Conservation (phyloP, 768 basidiomycete genomes). For the Filobasidium floriforme region DNA sequence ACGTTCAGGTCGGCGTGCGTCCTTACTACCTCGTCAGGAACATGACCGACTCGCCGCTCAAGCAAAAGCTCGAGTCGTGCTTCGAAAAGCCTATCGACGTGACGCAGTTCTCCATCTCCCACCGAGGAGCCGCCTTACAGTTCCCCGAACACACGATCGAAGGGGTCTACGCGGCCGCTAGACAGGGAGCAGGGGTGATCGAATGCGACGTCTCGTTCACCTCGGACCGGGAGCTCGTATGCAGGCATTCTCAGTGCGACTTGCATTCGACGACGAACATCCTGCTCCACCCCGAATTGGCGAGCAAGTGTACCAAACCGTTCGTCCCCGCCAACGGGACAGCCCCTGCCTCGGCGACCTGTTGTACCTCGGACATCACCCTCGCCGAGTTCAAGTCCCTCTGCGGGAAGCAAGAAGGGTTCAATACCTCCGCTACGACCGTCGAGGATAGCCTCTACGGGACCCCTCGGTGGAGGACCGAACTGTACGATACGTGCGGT, state of each 20-base stretch:
- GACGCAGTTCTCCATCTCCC: not conserved
- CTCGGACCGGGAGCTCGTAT: slow-evolving; percentile 2
- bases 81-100: not conserved
- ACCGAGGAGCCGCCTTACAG: slow-evolving; percentile 1
- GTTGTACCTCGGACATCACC: slow-evolving; percentile 8
- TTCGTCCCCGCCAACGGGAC: not conserved
- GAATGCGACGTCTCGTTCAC: slow-evolving; percentile 10
- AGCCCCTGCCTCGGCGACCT: not conserved
- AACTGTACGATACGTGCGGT: slow-evolving; percentile 1
- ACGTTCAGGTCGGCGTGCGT: slow-evolving; percentile 1
- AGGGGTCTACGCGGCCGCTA: not conserved
- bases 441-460: not conserved
- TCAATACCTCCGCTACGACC: slow-evolving; percentile 1
- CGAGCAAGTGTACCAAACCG: slow-evolving; percentile 2
- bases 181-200: slow-evolving; percentile 6
- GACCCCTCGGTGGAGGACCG: not conserved
- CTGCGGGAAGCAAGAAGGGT: not conserved
- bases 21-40: slow-evolving; percentile 7
- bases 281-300: not conserved
- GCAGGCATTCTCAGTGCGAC: slow-evolving; percentile 5
- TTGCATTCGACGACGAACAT: not conserved
- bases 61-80: slow-evolving; percentile 4
- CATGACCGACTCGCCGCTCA: slow-evolving; percentile 8
- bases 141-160: slow-evolving; percentile 7
- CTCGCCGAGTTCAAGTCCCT: slow-evolving; percentile 3